These are phyloP conservation scores for Trichosanthes cucumerina DNA, from an alignment of 306 rosid genomes.

Conservation along the genomic window DNA sequence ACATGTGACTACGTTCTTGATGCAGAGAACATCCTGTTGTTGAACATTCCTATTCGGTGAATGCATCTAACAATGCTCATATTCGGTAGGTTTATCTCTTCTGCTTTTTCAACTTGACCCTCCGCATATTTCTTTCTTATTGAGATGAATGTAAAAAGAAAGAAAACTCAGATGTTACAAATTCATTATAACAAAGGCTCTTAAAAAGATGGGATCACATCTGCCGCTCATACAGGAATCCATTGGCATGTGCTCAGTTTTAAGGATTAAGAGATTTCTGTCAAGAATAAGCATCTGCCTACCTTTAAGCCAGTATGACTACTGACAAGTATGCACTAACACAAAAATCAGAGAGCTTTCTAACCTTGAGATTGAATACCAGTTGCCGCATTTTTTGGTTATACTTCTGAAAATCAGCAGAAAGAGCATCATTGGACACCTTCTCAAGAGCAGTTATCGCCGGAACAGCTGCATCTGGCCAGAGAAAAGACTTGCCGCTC, in stretches of 20 bases:
- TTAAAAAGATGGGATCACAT: conserved; percentile 1
- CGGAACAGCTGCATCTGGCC: conserved; percentile 83
- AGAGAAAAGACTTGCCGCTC: conserved; percentile 48
- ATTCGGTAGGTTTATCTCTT: not conserved
- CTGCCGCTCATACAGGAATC: not conserved
- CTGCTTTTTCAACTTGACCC: not conserved
- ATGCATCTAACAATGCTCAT: not conserved
- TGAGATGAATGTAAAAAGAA: not conserved
- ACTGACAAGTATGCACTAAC: not conserved
- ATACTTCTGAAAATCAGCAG: conserved; percentile 67
- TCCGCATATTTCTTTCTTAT: not conserved
- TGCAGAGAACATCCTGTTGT: not conserved
- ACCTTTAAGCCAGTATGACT: not conserved
- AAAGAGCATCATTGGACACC: conserved; percentile 55
- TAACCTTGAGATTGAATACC: conserved; percentile 63
- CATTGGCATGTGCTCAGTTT: not conserved
- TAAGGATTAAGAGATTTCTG: not conserved
- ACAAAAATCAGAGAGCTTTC: conserved; percentile 19
- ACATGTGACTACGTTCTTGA: not conserved
- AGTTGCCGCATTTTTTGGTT: conserved; percentile 78
- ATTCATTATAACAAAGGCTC: not conserved
- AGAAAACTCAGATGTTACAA: not conserved
- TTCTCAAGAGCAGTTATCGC: conserved; percentile 73
- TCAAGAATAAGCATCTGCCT: not conserved
- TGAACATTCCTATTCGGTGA: not conserved